phyloP scores from a whole-genome alignment of 345 rosid species.

The Rhizophora apiculata region DNA sequence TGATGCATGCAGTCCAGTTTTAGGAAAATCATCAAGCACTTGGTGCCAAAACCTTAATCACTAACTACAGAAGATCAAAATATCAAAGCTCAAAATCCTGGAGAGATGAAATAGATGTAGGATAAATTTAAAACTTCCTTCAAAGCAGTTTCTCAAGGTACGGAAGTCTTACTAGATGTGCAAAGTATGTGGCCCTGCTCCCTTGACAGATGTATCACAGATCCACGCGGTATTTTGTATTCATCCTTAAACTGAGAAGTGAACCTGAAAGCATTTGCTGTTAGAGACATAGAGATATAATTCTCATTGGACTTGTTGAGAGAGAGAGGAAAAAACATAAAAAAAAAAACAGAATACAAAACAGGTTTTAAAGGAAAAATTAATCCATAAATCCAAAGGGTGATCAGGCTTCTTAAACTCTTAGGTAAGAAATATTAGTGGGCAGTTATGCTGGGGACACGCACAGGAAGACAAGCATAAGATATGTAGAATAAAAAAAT shows the following conservation, averaged over 20 bases:
- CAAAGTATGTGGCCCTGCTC: slow-evolving; percentile 60
- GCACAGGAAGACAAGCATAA: not conserved
- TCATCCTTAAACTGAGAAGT: slow-evolving; percentile 90
- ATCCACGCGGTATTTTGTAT: slow-evolving; percentile 71
- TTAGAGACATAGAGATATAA: not conserved
- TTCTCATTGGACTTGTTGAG: not conserved
- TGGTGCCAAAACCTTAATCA: not conserved
- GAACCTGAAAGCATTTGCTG: slow-evolving; percentile 43
- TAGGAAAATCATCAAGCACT: not conserved
- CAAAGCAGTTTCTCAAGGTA: not conserved
- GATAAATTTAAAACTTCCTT: too few species aligned
- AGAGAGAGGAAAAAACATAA: not conserved
- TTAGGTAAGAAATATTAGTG: not conserved
- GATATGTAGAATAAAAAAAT: not conserved
- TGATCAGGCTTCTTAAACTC: not conserved
- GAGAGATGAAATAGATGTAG: too few species aligned
- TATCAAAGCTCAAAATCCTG: too few species aligned
- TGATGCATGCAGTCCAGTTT: not conserved
- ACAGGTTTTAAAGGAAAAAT: not conserved
- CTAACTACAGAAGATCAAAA: not conserved
- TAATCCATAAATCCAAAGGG: not conserved
- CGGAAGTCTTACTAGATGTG: slow-evolving; percentile 54
- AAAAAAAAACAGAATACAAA: not conserved
- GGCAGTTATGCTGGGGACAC: not conserved
- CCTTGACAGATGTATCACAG: slow-evolving; percentile 65